Percentiles rank a stretch among this genome's conserved stretches.
phyloP scores from a whole-genome alignment of 768 basidiomycete species.

The Macrolepiota albuminosa region DNA sequence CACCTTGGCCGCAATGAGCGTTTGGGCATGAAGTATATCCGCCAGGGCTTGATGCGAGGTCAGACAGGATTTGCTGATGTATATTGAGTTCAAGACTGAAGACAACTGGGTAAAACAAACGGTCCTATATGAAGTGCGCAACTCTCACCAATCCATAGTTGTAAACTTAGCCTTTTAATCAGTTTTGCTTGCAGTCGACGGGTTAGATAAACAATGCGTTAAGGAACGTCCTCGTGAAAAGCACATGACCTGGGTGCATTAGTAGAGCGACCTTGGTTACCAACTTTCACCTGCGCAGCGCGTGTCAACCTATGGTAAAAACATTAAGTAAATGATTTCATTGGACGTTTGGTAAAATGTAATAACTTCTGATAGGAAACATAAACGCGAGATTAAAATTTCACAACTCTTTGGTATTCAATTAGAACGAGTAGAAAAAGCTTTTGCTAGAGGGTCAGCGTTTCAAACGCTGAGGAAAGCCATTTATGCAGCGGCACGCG shows the following conservation, averaged over 20 bases:
- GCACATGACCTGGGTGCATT: background rate
- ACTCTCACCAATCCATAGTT: constrained; percentile 47
- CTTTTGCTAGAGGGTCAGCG: constrained; percentile 18
- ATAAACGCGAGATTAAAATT: constrained; percentile 2
- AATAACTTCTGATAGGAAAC: background rate
- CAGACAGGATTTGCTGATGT: constrained; percentile 68
- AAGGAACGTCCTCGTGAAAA: background rate
- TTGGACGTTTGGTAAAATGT: background rate
- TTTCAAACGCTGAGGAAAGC: constrained; percentile 28
- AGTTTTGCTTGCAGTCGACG: background rate
- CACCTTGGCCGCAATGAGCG: constrained; percentile 59
- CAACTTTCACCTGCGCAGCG: background rate
- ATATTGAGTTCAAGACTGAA: constrained; percentile 74
- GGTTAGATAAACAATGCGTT: background rate
- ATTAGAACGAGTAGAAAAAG: constrained; percentile 24
- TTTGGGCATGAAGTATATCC: constrained; percentile 44
- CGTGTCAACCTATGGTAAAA: background rate
- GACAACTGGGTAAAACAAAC: background rate
- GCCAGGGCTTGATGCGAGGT: constrained; percentile 59
- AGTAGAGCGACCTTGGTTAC: background rate
- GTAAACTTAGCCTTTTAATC: background rate
- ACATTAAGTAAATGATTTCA: background rate
- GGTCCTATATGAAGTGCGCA: background rate
- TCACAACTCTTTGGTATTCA: background rate
- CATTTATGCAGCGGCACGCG: constrained; percentile 29